Evolutionary conservation across 306 rosid genomes (phyloP).

Genomic region (Sophora flavescens): DNA sequence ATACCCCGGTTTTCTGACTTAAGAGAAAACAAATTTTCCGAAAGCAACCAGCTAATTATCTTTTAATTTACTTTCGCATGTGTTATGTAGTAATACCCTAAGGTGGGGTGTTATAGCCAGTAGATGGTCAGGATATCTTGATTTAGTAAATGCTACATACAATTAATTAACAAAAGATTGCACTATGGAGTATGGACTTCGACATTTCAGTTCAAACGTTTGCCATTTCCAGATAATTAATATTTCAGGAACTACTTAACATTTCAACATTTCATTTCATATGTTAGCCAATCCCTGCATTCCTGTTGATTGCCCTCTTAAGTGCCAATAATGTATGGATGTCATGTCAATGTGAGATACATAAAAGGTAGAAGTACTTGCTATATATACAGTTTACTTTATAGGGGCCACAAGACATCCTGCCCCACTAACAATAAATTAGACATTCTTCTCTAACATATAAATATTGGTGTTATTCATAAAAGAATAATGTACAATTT

Average conservation of each 20-base stretch:
- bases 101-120: no score
- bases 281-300: neutral
- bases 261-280: neutral
- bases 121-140: slow-evolving; percentile 39
- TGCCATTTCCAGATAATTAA: slow-evolving; percentile 35
- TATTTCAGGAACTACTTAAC: slow-evolving; percentile 23
- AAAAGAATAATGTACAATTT: slow-evolving; percentile 9
- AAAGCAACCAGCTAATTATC: no score
- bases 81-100: no score
- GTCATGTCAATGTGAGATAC: slow-evolving; percentile 16
- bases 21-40: no score
- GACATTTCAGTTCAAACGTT: slow-evolving; percentile 22
- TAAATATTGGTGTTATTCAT: neutral
- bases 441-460: slow-evolving; percentile 13
- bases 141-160: neutral
- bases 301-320: slow-evolving; percentile 4
- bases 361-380: neutral
- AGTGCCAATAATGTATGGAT: neutral
- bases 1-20: no score
- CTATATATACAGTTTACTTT: slow-evolving; percentile 11
- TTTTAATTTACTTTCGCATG: no score
- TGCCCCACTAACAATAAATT: neutral
- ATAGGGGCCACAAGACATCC: neutral
- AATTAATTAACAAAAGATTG: slow-evolving; percentile 14
- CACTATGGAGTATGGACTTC: slow-evolving; percentile 9